These are phyloP conservation scores for Brassica incana DNA, from an alignment of 345 rosid species.

Conservation along the genomic window DNA sequence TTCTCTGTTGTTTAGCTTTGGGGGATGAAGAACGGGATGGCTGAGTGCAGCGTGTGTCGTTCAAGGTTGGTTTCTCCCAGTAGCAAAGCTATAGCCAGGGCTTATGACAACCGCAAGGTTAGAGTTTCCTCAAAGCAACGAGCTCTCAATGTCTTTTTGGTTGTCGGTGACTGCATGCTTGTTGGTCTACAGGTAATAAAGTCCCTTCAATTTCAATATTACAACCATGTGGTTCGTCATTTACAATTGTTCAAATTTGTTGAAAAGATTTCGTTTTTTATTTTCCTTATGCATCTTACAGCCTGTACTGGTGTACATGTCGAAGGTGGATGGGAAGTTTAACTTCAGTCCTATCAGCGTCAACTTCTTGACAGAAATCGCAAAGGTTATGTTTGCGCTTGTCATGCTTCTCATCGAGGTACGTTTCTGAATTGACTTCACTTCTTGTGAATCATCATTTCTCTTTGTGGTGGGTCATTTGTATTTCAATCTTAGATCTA, in stretches of 20 bases:
- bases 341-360: conserved; percentile 90
- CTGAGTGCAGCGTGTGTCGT: conserved; percentile 91
- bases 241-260: neutral
- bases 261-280: neutral
- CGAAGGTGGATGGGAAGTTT: conserved; percentile 88
- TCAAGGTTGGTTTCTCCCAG: conserved; percentile 74
- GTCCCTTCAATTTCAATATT: too few species aligned
- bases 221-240: neutral
- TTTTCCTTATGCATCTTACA: conserved; percentile 34
- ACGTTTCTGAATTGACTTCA: conserved; percentile 30
- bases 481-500: neutral
- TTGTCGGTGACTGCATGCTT: conserved; percentile 87
- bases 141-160: conserved; percentile 66
- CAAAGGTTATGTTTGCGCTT: conserved; percentile 80
- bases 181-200: conserved; percentile 86
- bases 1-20: neutral
- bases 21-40: conserved; percentile 70
- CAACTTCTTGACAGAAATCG: conserved; percentile 84
- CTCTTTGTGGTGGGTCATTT: neutral
- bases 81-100: conserved; percentile 61
- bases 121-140: conserved; percentile 71
- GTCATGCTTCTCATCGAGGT: conserved; percentile 90
- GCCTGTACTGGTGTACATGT: conserved; percentile 96
- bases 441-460: neutral
- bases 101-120: conserved; percentile 70